Conservation (phyloP, 2,329 filamentous ascomycete species). For the Neonectria sp. region DNA sequence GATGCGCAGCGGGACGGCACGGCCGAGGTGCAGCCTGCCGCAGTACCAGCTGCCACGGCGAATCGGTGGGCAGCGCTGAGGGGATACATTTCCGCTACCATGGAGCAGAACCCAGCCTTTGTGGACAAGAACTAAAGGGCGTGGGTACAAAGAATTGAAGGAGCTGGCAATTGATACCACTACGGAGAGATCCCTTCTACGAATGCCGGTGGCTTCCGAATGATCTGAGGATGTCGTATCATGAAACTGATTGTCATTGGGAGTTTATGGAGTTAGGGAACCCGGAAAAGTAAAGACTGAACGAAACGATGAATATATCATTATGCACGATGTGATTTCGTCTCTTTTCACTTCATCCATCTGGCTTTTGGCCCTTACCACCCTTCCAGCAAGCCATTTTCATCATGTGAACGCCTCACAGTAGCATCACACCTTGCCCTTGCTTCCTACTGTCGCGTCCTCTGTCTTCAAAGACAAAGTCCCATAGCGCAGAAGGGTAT, state of each 20-base stretch:
- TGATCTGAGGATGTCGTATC: neutral
- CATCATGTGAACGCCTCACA: slow-evolving; percentile 40
- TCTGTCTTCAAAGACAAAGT: slow-evolving; percentile 15
- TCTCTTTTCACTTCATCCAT: neutral
- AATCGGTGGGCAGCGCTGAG: slow-evolving; percentile 86
- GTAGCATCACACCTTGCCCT: neutral
- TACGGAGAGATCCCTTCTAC: neutral
- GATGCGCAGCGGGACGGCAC: slow-evolving; percentile 20
- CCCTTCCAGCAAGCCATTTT: slow-evolving; percentile 28
- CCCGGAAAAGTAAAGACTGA: slow-evolving; percentile 16
- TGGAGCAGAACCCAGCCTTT: slow-evolving; percentile 91
- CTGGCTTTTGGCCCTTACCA: neutral
- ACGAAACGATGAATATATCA: slow-evolving; percentile 19
- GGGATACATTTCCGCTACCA: slow-evolving; percentile 86
- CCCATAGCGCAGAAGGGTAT: slow-evolving; percentile 15
- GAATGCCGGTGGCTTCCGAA: neutral
- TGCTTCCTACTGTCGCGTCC: slow-evolving; percentile 26
- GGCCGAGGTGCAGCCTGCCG: slow-evolving; percentile 32
- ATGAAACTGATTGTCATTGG: slow-evolving; percentile 6
- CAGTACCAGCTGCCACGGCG: slow-evolving; percentile 58
- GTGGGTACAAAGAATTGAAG: neutral
- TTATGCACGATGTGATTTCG: slow-evolving; percentile 6
- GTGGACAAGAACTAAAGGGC: slow-evolving; percentile 41
- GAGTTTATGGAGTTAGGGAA: slow-evolving; percentile 41
- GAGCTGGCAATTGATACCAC: slow-evolving; percentile 24